Percentiles rank a stretch among this genome's conserved stretches.
These are phyloP conservation scores for Claviceps sp. DNA, from an alignment of 2,329 filamentous ascomycete genomes.

Conservation along the genomic window DNA sequence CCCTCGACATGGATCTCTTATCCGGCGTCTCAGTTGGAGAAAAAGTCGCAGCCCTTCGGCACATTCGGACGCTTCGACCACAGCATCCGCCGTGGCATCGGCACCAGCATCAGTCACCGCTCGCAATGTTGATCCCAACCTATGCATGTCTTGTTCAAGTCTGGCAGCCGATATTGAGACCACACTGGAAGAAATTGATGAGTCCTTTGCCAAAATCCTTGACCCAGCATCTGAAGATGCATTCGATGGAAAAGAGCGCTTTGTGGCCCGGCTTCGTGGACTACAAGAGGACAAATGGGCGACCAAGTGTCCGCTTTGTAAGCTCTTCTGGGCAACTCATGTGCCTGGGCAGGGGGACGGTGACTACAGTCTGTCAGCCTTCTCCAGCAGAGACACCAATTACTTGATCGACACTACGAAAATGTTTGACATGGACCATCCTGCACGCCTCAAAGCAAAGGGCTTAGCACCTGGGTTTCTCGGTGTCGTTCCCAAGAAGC, in stretches of 20 bases:
- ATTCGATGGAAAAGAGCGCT: constrained; percentile 19
- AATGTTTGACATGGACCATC: constrained; percentile 19
- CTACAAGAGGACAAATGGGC: constrained; percentile 20
- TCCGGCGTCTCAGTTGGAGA: constrained; percentile 23
- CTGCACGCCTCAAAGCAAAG: constrained; percentile 14
- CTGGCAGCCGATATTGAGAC: constrained; percentile 21
- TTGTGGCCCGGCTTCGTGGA: constrained; percentile 14
- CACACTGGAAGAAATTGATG: constrained; percentile 19
- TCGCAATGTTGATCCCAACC: constrained; percentile 16
- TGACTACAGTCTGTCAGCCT: constrained; percentile 19
- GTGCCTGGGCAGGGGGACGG: constrained; percentile 17
- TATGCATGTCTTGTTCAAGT: constrained; percentile 18
- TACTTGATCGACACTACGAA: constrained; percentile 19
- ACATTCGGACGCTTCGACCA: constrained; percentile 16
- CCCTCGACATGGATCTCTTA: constrained; percentile 18
- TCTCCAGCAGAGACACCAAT: constrained; percentile 21
- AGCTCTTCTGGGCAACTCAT: constrained; percentile 20
- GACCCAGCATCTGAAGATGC: constrained; percentile 17
- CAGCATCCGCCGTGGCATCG: constrained; percentile 7
- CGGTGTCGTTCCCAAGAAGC: constrained; percentile 20
- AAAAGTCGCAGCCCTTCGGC: constrained; percentile 23
- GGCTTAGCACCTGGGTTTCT: constrained; percentile 19
- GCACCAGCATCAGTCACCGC: constrained; percentile 9
- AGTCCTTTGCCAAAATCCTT: constrained; percentile 14
- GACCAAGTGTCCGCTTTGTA: constrained; percentile 22